Conservation (phyloP, 2,329 filamentous ascomycete genomes). For the Talaromyces sp. region DNA sequence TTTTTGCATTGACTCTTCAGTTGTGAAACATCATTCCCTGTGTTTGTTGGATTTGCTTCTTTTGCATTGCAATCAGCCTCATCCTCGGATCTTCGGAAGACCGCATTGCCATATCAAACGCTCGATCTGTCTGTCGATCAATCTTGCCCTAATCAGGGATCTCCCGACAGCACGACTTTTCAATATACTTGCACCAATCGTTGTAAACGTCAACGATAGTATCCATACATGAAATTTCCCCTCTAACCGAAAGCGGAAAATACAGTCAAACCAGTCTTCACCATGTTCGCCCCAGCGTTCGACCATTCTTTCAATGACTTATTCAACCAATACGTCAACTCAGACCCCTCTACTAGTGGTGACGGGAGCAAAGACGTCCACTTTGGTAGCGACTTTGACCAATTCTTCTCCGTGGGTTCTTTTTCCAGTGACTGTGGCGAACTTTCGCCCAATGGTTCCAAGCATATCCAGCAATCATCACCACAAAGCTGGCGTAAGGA, state of each 20-base stretch:
- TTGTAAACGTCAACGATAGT: conserved; percentile 23
- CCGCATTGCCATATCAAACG: not conserved
- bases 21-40: conserved; percentile 32
- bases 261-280: conserved; percentile 43
- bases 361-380: conserved; percentile 48
- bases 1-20: conserved; percentile 34
- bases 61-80: conserved; percentile 14
- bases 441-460: conserved; percentile 48
- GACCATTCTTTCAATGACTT: conserved; percentile 58
- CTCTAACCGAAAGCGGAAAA: conserved; percentile 42
- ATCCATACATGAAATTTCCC: conserved; percentile 19
- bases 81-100: conserved; percentile 13
- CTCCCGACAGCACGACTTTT: conserved; percentile 22
- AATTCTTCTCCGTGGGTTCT: conserved; percentile 51
- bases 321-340: conserved; percentile 62
- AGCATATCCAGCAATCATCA: conserved; percentile 37
- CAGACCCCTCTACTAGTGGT: conserved; percentile 50
- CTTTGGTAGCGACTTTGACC: conserved; percentile 49
- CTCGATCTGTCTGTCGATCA: conserved; percentile 20
- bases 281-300: conserved; percentile 47
- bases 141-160: conserved; percentile 18
- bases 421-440: conserved; percentile 52
- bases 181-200: conserved; percentile 30
- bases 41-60: conserved; percentile 16
- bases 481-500: conserved; percentile 55